These are phyloP conservation scores for Sporothrix dimorphospora DNA, from an alignment of 2,329 filamentous ascomycete species.

Conservation along the genomic window DNA sequence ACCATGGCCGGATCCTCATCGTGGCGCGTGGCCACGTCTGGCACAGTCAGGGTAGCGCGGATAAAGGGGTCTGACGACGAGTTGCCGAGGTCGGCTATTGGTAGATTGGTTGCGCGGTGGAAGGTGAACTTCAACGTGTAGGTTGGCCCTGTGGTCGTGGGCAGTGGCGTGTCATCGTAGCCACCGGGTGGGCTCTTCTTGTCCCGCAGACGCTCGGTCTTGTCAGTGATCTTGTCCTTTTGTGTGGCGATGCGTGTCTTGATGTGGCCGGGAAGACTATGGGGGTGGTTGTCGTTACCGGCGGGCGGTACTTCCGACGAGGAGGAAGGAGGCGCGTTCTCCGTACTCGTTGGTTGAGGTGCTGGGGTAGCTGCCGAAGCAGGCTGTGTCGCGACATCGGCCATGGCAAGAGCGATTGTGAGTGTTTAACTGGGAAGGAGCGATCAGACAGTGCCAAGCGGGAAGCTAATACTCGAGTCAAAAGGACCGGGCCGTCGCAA, in stretches of 20 bases:
- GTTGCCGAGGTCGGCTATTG: constrained; percentile 76
- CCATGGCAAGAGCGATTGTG: constrained; percentile 1
- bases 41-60: constrained; percentile 68
- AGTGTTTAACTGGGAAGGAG: neutral
- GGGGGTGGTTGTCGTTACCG: neutral
- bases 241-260: constrained; percentile 7
- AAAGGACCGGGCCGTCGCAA: constrained; percentile 4
- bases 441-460: constrained; percentile 1
- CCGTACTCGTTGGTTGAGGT: no score
- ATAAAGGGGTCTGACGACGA: constrained; percentile 84
- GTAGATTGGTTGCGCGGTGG: constrained; percentile 77
- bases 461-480: constrained; percentile 12
- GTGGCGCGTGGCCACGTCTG: constrained; percentile 72
- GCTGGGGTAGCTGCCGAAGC: neutral
- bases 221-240: constrained; percentile 14
- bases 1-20: constrained; percentile 80
- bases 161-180: constrained; percentile 66
- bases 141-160: constrained; percentile 63
- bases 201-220: neutral
- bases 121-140: constrained; percentile 87
- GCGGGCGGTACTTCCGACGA: neutral
- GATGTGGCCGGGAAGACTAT: neutral
- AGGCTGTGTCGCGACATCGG: neutral
- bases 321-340: neutral
- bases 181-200: constrained; percentile 30